Evolutionary conservation across 495 filamentous ascomycete genomes (phyloP), one percentile per base, ranked within the genome.

Genomic region (Annulohypoxylon maeteangense): DNA sequence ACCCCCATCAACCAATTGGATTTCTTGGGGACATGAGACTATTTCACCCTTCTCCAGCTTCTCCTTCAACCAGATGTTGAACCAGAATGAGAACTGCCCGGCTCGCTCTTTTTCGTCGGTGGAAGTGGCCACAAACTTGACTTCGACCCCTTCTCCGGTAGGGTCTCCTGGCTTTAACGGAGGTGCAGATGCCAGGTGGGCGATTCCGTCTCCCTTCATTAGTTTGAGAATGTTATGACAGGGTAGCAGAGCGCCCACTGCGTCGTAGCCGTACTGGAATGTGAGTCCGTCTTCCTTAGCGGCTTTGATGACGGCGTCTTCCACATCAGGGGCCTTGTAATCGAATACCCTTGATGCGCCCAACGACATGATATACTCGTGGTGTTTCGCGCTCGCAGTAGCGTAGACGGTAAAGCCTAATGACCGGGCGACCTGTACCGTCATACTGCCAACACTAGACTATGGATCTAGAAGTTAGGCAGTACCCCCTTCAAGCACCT

Each of bases 321-420:
- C 82, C 11, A 87, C 84, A 7, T 67, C 29, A 16, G 78, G 47
- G 0, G 82, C 78, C n/a, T 81, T 81, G 50, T 87, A 85, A 60
- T 87, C 82, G 59, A 87, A 87, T 0, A 84, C 78, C 25, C 76
- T 69, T n/a, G 76, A 78, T 14, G 85, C 86, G 4, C 85, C 86
- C 6, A 88, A 65, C 0, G 75, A 78, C 42, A 65, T 75, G n/a
- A 87, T 63, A 42, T 83, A 86, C 1, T 65, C 62, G n/a, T 79
- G 72, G 71, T 88, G 80, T 60, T 76, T 76, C 20, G 69, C 32
- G 18, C 86, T 83, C n/a, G 84, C 84, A 7, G 84, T 84, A 7
- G 80, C 85, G 44, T 85, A 87, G 3, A 87, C 79, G 3, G 71
- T 78, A 48, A 81, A 84, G 3, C 85, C 85, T 4, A 82, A 23